Evolutionary conservation across 2,329 filamentous ascomycete species (phyloP), one percentile per base, ranked within the genome.

Genomic region (Berkeleyomyces basicola): DNA sequence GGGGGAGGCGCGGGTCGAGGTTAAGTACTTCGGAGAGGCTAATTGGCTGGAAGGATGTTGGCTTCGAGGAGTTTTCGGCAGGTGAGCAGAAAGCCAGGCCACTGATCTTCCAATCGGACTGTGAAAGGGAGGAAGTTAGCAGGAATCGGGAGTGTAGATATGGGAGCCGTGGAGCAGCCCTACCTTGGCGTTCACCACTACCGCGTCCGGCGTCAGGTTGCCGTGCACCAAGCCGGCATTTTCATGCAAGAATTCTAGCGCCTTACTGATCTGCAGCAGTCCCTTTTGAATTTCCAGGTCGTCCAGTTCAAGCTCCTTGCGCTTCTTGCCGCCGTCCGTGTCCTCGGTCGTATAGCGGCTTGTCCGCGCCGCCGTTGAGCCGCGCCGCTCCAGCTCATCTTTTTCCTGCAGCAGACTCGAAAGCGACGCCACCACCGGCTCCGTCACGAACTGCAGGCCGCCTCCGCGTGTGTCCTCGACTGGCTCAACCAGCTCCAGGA

Each of bases 221-320:
- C 88, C 90, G 73, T 99, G 93, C 0, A 97, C 89, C 58, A 99
- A 79, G 0, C 90, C 90, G 7, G 92, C 92, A 71, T 92, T 96
- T 71, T 97, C 92, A 71, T 97, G 92, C 65, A 97, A 75, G 71
- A 97, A 97, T 73, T 97, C 92, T 39, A 97, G 78, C 2, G 91
- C 92, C 72, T 96, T 96, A 70, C 87, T 91, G 66, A 99, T 82
- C 72, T 99, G 93, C 65, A 97, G 76, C 66, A 99, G 73, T 0
- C 93, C 93, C 74, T 99, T 99, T 72, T 99, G 93, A 68, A 97
- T 95, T 74, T 99, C 93, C 64, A 99, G 77, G 74, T 97, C 93
- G 71, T 99, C 93, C 66, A 99, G 89, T 72, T 97, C 92, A 11
- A 96, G 74, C 70, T 97, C 91, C 68, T 88, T 81, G 68, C 89